phyloP scores from a whole-genome alignment of 306 rosid species.

The Canavalia gladiata region DNA sequence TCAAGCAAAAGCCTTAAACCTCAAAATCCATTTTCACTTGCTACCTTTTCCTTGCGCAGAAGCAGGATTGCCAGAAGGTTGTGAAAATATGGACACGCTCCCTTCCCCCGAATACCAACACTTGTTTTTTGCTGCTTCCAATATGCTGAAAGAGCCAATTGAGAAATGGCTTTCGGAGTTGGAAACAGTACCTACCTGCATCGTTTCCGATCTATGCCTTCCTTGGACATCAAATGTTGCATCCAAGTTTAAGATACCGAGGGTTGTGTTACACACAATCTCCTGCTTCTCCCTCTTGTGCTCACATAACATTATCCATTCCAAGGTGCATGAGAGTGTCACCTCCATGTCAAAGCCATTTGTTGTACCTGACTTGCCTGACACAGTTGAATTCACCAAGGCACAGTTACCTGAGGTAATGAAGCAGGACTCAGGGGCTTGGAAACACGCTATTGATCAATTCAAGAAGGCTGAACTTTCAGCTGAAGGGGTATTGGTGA shows the following conservation, averaged over 20 bases:
- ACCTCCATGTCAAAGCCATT: constrained; percentile 60
- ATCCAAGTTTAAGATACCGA: constrained; percentile 60
- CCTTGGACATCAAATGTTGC: constrained; percentile 65
- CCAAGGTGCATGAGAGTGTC: constrained; percentile 55
- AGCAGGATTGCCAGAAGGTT: constrained; percentile 73
- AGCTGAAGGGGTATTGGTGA: constrained; percentile 66
- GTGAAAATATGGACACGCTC: constrained; percentile 65
- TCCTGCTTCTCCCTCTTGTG: constrained; percentile 72
- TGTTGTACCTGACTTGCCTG: constrained; percentile 61
- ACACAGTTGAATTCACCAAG: constrained; percentile 62
- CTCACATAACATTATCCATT: constrained; percentile 53
- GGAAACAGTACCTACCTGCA: constrained; percentile 56
- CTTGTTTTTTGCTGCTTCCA: constrained; percentile 39
- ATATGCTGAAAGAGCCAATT: constrained; percentile 60
- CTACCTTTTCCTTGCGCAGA: constrained; percentile 64
- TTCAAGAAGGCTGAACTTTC: constrained; percentile 57
- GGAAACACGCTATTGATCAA: constrained; percentile 52
- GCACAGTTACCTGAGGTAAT: constrained; percentile 69
- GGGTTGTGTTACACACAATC: constrained; percentile 67
- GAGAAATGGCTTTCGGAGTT: constrained; percentile 53
- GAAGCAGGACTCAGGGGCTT: constrained; percentile 33
- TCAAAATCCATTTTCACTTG: constrained; percentile 52
- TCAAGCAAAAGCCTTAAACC: constrained; percentile 51
- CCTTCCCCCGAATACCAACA: constrained; percentile 50
- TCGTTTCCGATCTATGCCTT: constrained; percentile 63